These are phyloP conservation scores for Aspergillus oerlinghausenensis DNA, from an alignment of 2,329 filamentous ascomycete genomes.

Conservation along the genomic window DNA sequence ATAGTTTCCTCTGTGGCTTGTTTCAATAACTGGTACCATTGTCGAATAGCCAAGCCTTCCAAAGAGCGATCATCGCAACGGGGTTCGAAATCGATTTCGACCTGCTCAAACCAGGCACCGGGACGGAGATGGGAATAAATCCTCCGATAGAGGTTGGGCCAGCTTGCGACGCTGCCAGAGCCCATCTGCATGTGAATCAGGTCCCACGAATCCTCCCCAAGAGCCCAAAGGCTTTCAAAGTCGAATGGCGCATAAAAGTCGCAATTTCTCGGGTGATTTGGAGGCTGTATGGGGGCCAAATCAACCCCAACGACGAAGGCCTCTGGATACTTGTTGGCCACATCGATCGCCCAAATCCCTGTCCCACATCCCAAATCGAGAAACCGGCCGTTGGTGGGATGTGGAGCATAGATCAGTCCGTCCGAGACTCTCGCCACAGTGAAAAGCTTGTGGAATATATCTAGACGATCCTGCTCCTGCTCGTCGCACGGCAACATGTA, in stretches of 20 bases:
- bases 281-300: conserved; percentile 58
- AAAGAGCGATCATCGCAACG: conserved; percentile 65
- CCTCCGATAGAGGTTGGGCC: conserved; percentile 69
- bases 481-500: conserved; percentile 77
- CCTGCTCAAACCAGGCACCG: conserved; percentile 74
- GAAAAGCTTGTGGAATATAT: conserved; percentile 77
- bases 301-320: conserved; percentile 60
- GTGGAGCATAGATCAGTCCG: conserved; percentile 38
- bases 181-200: conserved; percentile 79
- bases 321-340: conserved; percentile 63
- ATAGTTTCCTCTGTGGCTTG: conserved; percentile 63
- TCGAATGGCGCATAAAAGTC: conserved; percentile 66
- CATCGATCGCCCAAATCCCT: conserved; percentile 85
- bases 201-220: conserved; percentile 68
- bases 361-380: conserved; percentile 76
- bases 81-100: conserved; percentile 81
- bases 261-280: conserved; percentile 67
- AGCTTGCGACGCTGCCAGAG: conserved; percentile 70
- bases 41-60: conserved; percentile 50
- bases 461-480: conserved; percentile 71
- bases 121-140: conserved; percentile 71
- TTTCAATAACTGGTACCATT: conserved; percentile 67
- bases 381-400: conserved; percentile 45
- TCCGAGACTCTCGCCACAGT: conserved; percentile 55
- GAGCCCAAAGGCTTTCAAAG: conserved; percentile 70